These are phyloP conservation scores for Alternaria gaisen DNA, from an alignment of 2,329 filamentous ascomycete species.

Conservation along the genomic window DNA sequence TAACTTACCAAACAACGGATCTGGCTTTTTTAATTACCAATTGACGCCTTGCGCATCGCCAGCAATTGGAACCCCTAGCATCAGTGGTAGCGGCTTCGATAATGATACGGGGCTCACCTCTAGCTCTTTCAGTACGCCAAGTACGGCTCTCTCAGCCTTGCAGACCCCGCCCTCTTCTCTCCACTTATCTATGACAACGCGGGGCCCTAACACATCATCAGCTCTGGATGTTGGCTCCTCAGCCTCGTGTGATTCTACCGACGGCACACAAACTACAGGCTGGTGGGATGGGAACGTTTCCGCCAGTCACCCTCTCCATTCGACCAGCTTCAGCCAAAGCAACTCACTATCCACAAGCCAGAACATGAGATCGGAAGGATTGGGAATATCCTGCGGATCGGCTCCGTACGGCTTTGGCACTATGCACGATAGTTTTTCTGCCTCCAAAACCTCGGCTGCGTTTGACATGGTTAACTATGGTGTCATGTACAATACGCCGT, in stretches of 20 bases:
- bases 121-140: constrained; percentile 27
- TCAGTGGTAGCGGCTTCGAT: constrained; percentile 31
- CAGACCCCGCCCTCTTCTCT: constrained; percentile 49
- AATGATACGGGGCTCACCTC: constrained; percentile 31
- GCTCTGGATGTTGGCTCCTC: constrained; percentile 45
- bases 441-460: constrained; percentile 20
- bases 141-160: constrained; percentile 49
- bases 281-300: constrained; percentile 42
- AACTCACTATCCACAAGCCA: constrained; percentile 32
- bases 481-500: constrained; percentile 27
- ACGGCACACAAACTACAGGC: constrained; percentile 32
- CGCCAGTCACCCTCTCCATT: constrained; percentile 20
- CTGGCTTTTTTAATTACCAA: constrained; percentile 42
- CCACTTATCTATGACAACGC: constrained; percentile 40
- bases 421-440: neutral
- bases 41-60: constrained; percentile 47
- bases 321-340: constrained; percentile 29
- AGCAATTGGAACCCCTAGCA: constrained; percentile 33
- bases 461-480: constrained; percentile 26
- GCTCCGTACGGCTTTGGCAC: constrained; percentile 31
- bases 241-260: constrained; percentile 41
- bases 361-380: constrained; percentile 30
- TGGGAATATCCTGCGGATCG: constrained; percentile 45
- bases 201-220: constrained; percentile 40
- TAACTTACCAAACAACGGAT: constrained; percentile 22